phyloP scores from a whole-genome alignment of 768 basidiomycete species.

The Clavaria fumosa region DNA sequence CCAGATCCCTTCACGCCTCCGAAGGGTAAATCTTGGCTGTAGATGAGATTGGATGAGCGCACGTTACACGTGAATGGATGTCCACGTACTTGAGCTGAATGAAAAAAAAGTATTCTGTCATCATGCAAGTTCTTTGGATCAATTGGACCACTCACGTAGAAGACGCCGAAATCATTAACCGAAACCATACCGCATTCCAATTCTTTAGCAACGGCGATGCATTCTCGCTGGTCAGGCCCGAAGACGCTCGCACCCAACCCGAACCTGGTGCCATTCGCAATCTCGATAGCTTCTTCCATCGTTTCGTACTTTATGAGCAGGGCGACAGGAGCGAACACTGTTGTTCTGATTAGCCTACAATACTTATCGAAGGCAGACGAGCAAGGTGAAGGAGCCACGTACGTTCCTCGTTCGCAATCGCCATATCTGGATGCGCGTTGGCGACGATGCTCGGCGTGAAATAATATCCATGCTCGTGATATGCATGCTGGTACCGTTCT shows the following conservation, averaged over 20 bases:
- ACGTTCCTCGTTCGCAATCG: constrained; percentile 72
- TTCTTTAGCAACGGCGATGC: constrained; percentile 61
- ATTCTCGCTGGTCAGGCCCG: constrained; percentile 68
- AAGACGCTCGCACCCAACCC: constrained; percentile 93
- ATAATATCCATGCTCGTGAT: constrained; percentile 59
- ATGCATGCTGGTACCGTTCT: constrained; percentile 43
- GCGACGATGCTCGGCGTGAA: constrained; percentile 83
- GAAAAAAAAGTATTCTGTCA: constrained; percentile 3
- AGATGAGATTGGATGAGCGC: too few relatives aligned
- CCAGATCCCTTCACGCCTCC: constrained; percentile 87
- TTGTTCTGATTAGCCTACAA: constrained; percentile 1
- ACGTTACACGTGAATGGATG: too few relatives aligned
- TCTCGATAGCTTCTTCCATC: constrained; percentile 70
- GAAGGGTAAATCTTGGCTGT: constrained; percentile 82
- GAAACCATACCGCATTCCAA: constrained; percentile 96
- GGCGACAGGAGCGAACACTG: constrained; percentile 90
- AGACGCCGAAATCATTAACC: constrained; percentile 86
- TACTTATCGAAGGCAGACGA: not conserved
- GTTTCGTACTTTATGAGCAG: constrained; percentile 73
- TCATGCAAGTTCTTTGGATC: too few relatives aligned
- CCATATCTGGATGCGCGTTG: constrained; percentile 53
- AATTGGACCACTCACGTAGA: constrained; percentile 51
- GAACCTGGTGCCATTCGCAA: constrained; percentile 80
- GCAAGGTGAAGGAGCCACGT: too few relatives aligned
- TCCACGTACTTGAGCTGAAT: too few relatives aligned